phyloP scores from a whole-genome alignment of 2,329 filamentous ascomycete genomes.

The Cladophialophora immunda region DNA sequence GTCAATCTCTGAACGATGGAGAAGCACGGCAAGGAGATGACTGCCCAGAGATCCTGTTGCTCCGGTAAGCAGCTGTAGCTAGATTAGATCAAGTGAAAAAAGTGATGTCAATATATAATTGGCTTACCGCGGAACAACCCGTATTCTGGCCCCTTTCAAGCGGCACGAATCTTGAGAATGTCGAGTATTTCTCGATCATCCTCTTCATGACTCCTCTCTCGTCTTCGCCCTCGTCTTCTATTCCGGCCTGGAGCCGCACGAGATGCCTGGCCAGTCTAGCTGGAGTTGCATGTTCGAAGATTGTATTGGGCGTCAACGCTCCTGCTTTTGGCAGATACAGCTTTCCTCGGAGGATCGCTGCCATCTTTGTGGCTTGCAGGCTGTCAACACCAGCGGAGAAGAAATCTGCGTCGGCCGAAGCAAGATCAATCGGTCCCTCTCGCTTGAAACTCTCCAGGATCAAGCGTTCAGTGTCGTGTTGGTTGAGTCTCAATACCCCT shows the following conservation, averaged over 20 bases:
- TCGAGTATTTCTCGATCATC: slow-evolving; percentile 53
- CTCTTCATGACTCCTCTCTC: slow-evolving; percentile 55
- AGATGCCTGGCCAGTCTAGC: slow-evolving; percentile 51
- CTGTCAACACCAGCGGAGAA: slow-evolving; percentile 34
- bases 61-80: slow-evolving; percentile 61
- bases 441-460: slow-evolving; percentile 28
- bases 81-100: slow-evolving; percentile 6
- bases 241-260: slow-evolving; percentile 22
- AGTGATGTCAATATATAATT: neutral
- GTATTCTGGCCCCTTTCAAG: slow-evolving; percentile 4
- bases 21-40: slow-evolving; percentile 61
- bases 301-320: slow-evolving; percentile 63
- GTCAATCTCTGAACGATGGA: slow-evolving; percentile 42
- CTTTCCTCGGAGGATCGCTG: slow-evolving; percentile 53
- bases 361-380: slow-evolving; percentile 42
- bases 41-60: slow-evolving; percentile 71
- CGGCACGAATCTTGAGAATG: slow-evolving; percentile 24
- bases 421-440: slow-evolving; percentile 17
- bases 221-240: slow-evolving; percentile 41
- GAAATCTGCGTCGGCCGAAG: slow-evolving; percentile 26
- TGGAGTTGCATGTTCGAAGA: slow-evolving; percentile 67
- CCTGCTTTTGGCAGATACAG: slow-evolving; percentile 26
- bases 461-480: slow-evolving; percentile 28
- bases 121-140: neutral
- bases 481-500: slow-evolving; percentile 14